A percentile compares a stretch with the other conserved stretches of the same genome.
These are phyloP conservation scores for Polychytrium aggregatum DNA, from an alignment of 192 early-diverging fungal genomes.

Conservation along the genomic window DNA sequence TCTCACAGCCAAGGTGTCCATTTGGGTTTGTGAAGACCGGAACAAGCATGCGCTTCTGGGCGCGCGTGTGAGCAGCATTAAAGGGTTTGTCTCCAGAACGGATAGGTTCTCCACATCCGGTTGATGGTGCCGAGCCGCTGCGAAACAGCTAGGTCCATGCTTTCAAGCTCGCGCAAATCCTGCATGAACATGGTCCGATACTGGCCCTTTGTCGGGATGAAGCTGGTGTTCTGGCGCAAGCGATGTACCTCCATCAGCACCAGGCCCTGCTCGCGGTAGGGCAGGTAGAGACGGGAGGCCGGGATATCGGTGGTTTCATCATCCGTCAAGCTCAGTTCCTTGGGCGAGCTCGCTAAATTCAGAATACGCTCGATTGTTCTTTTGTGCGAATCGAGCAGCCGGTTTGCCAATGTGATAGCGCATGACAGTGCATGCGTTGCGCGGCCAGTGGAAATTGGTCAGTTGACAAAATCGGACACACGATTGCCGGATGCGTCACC, in stretches of 20 bases:
- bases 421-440: neutral
- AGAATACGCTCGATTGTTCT: conserved; percentile 46
- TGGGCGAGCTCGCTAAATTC: conserved; percentile 15
- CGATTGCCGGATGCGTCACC: neutral
- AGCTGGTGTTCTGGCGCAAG: conserved; percentile 33
- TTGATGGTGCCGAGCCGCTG: conserved; percentile 48
- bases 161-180: conserved; percentile 71
- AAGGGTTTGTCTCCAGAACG: too few relatives aligned
- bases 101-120: conserved; percentile 57
- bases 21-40: too few relatives aligned
- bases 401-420: neutral
- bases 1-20: too few relatives aligned
- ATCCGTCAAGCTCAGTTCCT: conserved; percentile 3
- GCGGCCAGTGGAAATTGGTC: neutral
- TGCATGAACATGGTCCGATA: conserved; percentile 56
- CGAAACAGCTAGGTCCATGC: conserved; percentile 2
- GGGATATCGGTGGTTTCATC: neutral
- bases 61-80: too few relatives aligned
- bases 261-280: conserved; percentile 53
- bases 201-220: conserved; percentile 31
- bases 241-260: conserved; percentile 50
- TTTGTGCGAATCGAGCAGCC: neutral
- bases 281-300: conserved; percentile 6
- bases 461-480: neutral
- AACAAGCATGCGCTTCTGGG: too few relatives aligned